Evolutionary conservation across 2,329 filamentous ascomycete species (phyloP), one percentile per base, ranked within the genome.

Genomic region (Colletotrichum gigasporum): DNA sequence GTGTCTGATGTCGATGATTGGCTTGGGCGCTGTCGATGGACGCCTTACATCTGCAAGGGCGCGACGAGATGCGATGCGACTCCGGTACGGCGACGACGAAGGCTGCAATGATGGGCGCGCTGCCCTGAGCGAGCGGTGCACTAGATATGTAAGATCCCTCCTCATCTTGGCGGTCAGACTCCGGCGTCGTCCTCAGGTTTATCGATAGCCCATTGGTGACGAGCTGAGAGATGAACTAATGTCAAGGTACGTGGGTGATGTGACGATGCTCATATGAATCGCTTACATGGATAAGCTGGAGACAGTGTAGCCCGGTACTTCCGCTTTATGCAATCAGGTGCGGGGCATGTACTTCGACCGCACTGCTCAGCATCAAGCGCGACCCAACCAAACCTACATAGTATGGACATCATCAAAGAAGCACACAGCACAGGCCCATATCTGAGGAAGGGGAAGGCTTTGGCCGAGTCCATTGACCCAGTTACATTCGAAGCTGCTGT

Each of bases 1-100:
- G 79, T 96, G 91, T 76, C 93, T 95, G 74, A 97, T 85, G 80
- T 97, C 91, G 69, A 96, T 85, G 47, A 86, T 86, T 24, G 92
- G 88, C 75, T 93, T 95, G 10, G 93, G 94, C 12, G 92, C 94
- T 54, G 86, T 90, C 2, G 91, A 83, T 4, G 91, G 91, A 37
- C 90, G 84, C 62, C 75, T 76, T 44, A 63, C 56, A 47, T 74
- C 72, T 48, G 71, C 58, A 53, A 67, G 67, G 6, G 60, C 24
- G 30, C 64, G 64, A 42, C n/a, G 24, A 18, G 48, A 53, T 45
- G 28, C 34, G 41, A 44, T 32, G 32, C 18, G 35, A 32, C 48
- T 35, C 37, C 28, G 41, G 24, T 26, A 34, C n/a, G 50, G 34
- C 11, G 35, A 24, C 5, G 18, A n/a, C n/a, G 32, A n/a, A 18